These are phyloP conservation scores for Halenospora varia DNA, from an alignment of 495 filamentous ascomycete genomes.

Conservation along the genomic window DNA sequence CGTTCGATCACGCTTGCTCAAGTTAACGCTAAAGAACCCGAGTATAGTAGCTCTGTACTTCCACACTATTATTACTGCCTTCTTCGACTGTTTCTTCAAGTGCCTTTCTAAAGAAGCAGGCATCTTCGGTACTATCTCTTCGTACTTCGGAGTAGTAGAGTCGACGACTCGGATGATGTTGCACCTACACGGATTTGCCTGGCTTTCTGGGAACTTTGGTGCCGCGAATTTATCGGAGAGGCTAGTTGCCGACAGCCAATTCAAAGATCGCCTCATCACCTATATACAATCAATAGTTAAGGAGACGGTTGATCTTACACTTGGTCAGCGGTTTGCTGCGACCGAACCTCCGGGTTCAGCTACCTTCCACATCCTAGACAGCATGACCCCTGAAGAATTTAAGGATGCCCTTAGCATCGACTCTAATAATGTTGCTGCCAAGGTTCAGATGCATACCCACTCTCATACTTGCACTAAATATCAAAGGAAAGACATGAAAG, in stretches of 20 bases:
- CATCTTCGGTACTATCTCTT: constrained; percentile 10
- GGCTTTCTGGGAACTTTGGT: constrained; percentile 6
- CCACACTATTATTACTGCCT: constrained; percentile 3
- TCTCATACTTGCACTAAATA: constrained; percentile 13
- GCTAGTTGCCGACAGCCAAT: constrained; percentile 10
- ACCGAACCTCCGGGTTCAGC: constrained; percentile 3
- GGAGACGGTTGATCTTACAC: constrained; percentile 12
- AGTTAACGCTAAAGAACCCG: constrained; percentile 8
- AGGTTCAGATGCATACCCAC: constrained; percentile 12
- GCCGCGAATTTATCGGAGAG: constrained; percentile 7
- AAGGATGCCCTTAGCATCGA: constrained; percentile 9
- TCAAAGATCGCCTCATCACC: constrained; percentile 9
- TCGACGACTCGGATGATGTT: constrained; percentile 13
- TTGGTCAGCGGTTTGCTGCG: constrained; percentile 8
- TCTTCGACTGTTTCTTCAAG: constrained; percentile 15
- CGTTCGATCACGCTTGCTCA: not conserved
- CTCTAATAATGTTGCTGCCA: constrained; percentile 11
- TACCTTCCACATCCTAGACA: constrained; percentile 4
- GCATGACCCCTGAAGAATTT: constrained; percentile 9
- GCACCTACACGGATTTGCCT: constrained; percentile 13
- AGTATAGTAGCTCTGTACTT: constrained; percentile 7
- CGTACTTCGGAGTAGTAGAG: constrained; percentile 12
- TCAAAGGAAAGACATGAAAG: not conserved
- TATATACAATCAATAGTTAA: constrained; percentile 13
- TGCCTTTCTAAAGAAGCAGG: constrained; percentile 8